These are phyloP conservation scores for Suillus sp. DNA, from an alignment of 768 basidiomycete species.

Conservation along the genomic window DNA sequence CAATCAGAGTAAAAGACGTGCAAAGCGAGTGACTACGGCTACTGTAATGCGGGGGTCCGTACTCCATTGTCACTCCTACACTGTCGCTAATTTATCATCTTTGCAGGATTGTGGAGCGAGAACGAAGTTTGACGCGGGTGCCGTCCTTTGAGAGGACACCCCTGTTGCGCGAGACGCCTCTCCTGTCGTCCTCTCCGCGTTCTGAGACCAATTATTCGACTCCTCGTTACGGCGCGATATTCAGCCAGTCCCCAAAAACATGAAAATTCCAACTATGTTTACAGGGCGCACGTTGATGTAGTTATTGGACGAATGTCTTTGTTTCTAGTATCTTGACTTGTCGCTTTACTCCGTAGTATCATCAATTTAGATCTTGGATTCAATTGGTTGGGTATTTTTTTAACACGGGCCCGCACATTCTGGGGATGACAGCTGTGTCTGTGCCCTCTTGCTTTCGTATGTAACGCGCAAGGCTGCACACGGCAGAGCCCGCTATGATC, in stretches of 20 bases:
- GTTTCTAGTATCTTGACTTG: no score
- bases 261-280: background rate
- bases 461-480: no score
- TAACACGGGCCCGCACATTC: background rate
- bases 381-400: background rate
- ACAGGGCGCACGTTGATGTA: background rate
- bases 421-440: background rate
- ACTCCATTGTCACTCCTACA: background rate
- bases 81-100: no score
- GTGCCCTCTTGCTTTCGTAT: background rate
- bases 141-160: slow-evolving; percentile 39
- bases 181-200: background rate
- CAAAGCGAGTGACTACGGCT: slow-evolving; percentile 69
- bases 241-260: slow-evolving; percentile 11
- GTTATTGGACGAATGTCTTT: no score
- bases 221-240: slow-evolving; percentile 5
- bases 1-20: slow-evolving; percentile 77
- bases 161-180: slow-evolving; percentile 25
- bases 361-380: background rate
- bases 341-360: background rate
- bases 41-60: slow-evolving; percentile 79
- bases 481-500: no score
- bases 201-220: background rate
- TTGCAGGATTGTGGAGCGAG: slow-evolving; percentile 56
- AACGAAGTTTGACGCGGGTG: slow-evolving; percentile 38